A percentile compares a stretch with the other conserved stretches of the same genome.
Conservation (phyloP, 805 yeast genomes). For the Saccharomycopsis capsularis region DNA sequence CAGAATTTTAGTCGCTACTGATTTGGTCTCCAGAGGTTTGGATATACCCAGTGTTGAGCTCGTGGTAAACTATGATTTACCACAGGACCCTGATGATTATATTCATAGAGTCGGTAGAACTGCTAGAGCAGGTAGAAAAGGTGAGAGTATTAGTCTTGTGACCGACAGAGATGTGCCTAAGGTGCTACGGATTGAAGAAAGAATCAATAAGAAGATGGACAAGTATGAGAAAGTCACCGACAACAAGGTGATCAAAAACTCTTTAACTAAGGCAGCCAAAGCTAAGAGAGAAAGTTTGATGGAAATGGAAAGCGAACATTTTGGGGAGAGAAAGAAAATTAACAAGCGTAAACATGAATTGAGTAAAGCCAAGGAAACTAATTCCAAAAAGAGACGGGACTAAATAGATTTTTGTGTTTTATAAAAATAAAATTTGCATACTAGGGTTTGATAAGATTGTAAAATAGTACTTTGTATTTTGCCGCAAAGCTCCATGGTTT, state of each 20-base stretch:
- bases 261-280: conserved; percentile 60
- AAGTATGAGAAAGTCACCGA: conserved; percentile 67
- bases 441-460: too few relatives aligned
- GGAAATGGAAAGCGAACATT: conserved; percentile 89
- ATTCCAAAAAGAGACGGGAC: not conserved
- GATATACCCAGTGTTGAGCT: conserved; percentile 91
- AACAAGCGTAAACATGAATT: conserved; percentile 34
- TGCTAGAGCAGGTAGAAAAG: conserved; percentile 92
- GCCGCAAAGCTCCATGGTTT: too few relatives aligned
- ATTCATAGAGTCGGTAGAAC: conserved; percentile 98
- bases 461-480: too few relatives aligned
- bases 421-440: too few relatives aligned
- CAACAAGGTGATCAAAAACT: conserved; percentile 64
- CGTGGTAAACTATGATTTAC: conserved; percentile 87
- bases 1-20: conserved; percentile 86
- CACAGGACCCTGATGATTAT: conserved; percentile 93
- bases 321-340: conserved; percentile 64
- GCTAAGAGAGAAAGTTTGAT: conserved; percentile 87
- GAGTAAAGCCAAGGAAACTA: not conserved
- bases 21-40: conserved; percentile 94
- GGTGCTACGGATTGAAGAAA: conserved; percentile 76
- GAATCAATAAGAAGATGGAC: conserved; percentile 76
- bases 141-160: conserved; percentile 76
- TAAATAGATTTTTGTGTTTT: too few relatives aligned
- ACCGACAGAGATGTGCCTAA: conserved; percentile 81